Conservation (phyloP, 2,329 filamentous ascomycete genomes). For the Pseudogymnoascus sp. region DNA sequence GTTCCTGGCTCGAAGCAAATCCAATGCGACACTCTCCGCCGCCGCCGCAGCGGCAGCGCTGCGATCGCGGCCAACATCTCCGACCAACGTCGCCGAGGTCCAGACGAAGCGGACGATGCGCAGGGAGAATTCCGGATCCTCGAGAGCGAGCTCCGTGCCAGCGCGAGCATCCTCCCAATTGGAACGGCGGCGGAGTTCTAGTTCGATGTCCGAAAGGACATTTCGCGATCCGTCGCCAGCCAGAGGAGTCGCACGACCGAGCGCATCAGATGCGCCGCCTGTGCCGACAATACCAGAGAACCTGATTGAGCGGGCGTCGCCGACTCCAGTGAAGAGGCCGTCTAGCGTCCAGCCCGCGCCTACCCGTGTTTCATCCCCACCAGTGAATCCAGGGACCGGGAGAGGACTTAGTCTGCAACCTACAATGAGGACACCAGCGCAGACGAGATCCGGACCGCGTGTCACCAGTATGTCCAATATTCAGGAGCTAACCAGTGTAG, state of each 20-base stretch:
- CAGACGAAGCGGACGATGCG: constrained; percentile 81
- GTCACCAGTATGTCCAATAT: constrained; percentile 27
- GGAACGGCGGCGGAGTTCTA: constrained; percentile 61
- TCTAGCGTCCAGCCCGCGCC: constrained; percentile 36
- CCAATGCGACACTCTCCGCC: constrained; percentile 65
- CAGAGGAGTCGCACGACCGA: constrained; percentile 37
- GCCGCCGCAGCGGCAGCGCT: constrained; percentile 84
- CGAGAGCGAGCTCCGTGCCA: constrained; percentile 47
- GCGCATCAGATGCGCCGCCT: constrained; percentile 54
- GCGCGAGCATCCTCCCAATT: constrained; percentile 41
- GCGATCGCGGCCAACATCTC: constrained; percentile 68
- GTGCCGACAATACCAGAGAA: constrained; percentile 66
- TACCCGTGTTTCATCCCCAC: constrained; percentile 28
- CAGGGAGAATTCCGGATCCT: constrained; percentile 66
- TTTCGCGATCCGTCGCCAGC: constrained; percentile 72
- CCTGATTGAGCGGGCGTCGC: constrained; percentile 22
- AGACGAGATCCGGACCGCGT: constrained; percentile 19
- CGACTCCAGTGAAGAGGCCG: constrained; percentile 26
- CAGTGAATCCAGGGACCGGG: constrained; percentile 25
- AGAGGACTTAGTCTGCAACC: constrained; percentile 29
- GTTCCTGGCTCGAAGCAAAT: constrained; percentile 62
- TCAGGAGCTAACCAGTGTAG: constrained; percentile 37
- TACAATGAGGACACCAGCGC: constrained; percentile 20
- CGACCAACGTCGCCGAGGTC: constrained; percentile 72
- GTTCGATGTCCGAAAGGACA: constrained; percentile 83